Percentiles rank a stretch among this genome's conserved stretches.
Conservation (phyloP, 805 yeast species). For the Hanseniaspora jakobsenii region DNA sequence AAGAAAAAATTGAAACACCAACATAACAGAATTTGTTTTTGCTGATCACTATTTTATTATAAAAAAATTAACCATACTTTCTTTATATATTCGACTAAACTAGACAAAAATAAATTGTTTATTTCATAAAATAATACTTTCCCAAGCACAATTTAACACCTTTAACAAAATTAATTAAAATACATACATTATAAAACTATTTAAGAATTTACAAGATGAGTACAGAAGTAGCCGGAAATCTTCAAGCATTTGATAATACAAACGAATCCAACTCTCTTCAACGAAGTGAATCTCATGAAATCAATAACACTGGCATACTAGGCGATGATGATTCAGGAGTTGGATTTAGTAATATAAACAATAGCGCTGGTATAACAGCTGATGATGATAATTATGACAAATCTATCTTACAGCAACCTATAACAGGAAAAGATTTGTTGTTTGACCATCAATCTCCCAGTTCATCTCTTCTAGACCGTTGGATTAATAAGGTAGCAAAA, state of each 20-base stretch:
- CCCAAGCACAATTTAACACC: too few species aligned
- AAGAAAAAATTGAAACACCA: too few species aligned
- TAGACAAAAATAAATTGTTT: too few species aligned
- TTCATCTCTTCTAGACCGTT: slow-evolving; percentile 64
- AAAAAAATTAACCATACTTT: too few species aligned
- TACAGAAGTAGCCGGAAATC: slow-evolving; percentile 67
- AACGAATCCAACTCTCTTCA: slow-evolving; percentile 3
- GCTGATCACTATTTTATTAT: too few species aligned
- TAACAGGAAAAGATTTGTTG: slow-evolving; percentile 20
- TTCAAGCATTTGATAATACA: slow-evolving; percentile 55
- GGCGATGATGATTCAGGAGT: slow-evolving; percentile 12
- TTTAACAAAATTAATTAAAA: too few species aligned
- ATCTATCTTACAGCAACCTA: slow-evolving; percentile 25
- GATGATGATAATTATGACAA: slow-evolving; percentile 22
- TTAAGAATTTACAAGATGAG: slow-evolving; percentile 37
- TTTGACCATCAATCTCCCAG: slow-evolving; percentile 34
- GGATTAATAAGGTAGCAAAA: slow-evolving; percentile 69
- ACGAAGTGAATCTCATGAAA: slow-evolving; percentile 12
- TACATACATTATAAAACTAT: not conserved
- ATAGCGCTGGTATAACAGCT: too few species aligned
- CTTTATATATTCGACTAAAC: too few species aligned
- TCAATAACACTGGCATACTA: slow-evolving; percentile 7
- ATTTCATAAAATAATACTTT: too few species aligned
- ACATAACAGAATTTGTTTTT: too few species aligned
- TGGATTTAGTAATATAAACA: too few species aligned